Evolutionary conservation across 2,329 filamentous ascomycete species (phyloP).

Genomic region (Simplicillium aogashimaense): DNA sequence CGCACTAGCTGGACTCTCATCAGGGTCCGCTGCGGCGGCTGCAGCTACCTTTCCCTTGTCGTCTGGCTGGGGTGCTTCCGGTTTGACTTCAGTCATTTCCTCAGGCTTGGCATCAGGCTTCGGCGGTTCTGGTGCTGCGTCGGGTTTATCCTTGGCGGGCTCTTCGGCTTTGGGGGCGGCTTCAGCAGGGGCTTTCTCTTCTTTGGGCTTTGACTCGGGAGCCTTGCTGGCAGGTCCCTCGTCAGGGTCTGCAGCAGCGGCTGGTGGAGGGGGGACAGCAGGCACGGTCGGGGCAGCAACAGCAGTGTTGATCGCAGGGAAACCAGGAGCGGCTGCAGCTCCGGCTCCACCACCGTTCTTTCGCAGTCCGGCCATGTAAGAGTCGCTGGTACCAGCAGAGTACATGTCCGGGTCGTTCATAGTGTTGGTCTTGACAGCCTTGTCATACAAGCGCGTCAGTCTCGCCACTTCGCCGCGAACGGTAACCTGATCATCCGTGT

Average conservation of each 20-base stretch:
- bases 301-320: neutral
- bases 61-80: neutral
- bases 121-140: neutral
- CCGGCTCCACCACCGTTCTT: conserved; percentile 3
- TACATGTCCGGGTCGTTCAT: conserved; percentile 13
- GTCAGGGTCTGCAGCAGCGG: conserved; percentile 3
- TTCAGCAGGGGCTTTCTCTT: neutral
- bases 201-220: conserved; percentile 4
- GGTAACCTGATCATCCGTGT: conserved; percentile 13
- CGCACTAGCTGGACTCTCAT: conserved; percentile 9
- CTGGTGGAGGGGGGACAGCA: neutral
- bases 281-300: neutral
- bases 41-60: conserved; percentile 2
- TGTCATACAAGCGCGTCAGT: conserved; percentile 12
- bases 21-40: conserved; percentile 4
- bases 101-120: too few species aligned
- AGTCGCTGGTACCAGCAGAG: conserved; percentile 7
- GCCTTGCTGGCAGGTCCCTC: conserved; percentile 8
- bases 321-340: neutral
- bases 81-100: too few species aligned
- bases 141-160: neutral
- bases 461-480: conserved; percentile 13
- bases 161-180: neutral
- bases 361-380: conserved; percentile 8
- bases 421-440: conserved; percentile 12